These are phyloP conservation scores for Aspergillus brasiliensis DNA, from an alignment of 2,329 filamentous ascomycete species.

Conservation along the genomic window DNA sequence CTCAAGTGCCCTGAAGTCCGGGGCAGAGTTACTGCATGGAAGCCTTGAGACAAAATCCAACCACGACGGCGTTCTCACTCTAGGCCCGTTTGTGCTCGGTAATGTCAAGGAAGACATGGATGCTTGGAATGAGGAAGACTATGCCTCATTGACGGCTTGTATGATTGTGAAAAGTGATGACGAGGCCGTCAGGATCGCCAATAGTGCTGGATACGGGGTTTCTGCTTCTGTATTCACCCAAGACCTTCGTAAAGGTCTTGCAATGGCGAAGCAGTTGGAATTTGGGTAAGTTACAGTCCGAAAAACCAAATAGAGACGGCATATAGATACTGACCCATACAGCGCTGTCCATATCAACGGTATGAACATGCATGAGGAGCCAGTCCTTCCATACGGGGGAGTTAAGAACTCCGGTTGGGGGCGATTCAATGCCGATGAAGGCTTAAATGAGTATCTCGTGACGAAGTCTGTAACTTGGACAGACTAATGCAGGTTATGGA, in stretches of 20 bases:
- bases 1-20: conserved; percentile 29
- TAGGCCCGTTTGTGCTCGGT: conserved; percentile 67
- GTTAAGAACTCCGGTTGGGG: conserved; percentile 63
- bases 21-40: conserved; percentile 35
- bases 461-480: conserved; percentile 65
- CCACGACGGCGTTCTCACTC: conserved; percentile 32
- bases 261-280: conserved; percentile 63
- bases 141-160: conserved; percentile 71
- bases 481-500: conserved; percentile 28
- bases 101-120: conserved; percentile 70
- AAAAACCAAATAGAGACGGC: conserved; percentile 3
- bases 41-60: conserved; percentile 11
- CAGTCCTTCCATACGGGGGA: conserved; percentile 63
- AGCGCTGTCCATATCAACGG: conserved; percentile 64
- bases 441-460: conserved; percentile 62
- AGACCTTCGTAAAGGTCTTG: conserved; percentile 60
- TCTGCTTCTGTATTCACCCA: conserved; percentile 70
- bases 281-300: conserved; percentile 51
- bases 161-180: conserved; percentile 61
- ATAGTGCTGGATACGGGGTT: conserved; percentile 77
- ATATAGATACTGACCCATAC: background rate
- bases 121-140: conserved; percentile 71
- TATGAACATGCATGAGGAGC: conserved; percentile 66
- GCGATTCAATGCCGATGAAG: conserved; percentile 55
- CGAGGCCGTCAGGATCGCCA: conserved; percentile 71